Evolutionary conservation across 2,329 filamentous ascomycete genomes (phyloP), one percentile per base, ranked within the genome.

Genomic region (Hypomyces perniciosus): DNA sequence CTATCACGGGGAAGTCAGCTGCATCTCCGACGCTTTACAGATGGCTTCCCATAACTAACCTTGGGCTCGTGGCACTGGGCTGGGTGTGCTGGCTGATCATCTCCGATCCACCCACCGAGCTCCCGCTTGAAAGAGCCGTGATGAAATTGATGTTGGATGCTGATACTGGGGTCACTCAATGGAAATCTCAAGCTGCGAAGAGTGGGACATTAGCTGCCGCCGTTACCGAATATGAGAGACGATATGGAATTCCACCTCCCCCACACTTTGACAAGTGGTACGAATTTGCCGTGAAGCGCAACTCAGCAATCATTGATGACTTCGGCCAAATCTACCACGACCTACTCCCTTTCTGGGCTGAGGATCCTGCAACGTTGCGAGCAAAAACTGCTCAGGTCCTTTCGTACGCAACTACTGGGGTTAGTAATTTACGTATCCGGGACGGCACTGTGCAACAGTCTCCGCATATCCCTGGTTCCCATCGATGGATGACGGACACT

Each of bases 191-290:
- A 42, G 62, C 62, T 8, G 40, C 50, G 28, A 28, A 30, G 2
- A 64, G 62, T 38, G 50, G 37, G n/a, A 59, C 51, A 1, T 42
- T 65, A 4, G 46, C 53, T 7, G 54, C 53, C 7, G 74, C 74
- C 1, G 69, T 71, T 1, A 54, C 58, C 2, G 72, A 75, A 56
- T 77, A 77, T 55, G 65, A 62, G 8, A 65, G 68, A 30, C 68
- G 73, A 5, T 67, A 77, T 53, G 54, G 86, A 59, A 78, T 81
- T 8, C 77, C 88, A 10, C 88, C 88, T 12, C 88, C 88, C 9
- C 85, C 83, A 3, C 78, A 86, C 55, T 93, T 92, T 58, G 87
- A 91, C 61, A 82, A 82, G 57, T 93, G 88, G 88, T 91, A 84
- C 62, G 76, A 85, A 33, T 90, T 87, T 62, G 86, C 88, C 6